Base-by-base conservation (phyloP, 1,139 yeast species). In the Blastobotrys ciferrii region DNA sequence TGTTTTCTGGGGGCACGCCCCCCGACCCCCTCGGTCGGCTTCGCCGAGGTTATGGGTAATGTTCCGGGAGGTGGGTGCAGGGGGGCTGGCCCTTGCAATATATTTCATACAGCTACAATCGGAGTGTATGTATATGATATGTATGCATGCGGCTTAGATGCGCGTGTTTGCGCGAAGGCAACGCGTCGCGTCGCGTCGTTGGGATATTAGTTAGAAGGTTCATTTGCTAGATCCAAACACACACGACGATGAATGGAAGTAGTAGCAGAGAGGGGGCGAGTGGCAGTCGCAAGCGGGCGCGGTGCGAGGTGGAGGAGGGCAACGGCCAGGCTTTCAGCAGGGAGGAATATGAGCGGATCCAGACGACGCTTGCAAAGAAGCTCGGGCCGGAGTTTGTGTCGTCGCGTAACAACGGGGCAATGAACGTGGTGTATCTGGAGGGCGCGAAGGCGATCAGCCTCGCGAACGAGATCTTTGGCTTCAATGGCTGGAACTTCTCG, bases 311-410 rank as follows among this genome's bases (percentile, higher is more conserved):
- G 28, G 42, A 28, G 30, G 42, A 17, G 14, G 12, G 19, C 7
- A 39, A 14, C 14, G 36, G 18, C 18, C 36, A 14, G 33, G 33
- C 28, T 2, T 30, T 39, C 13, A 39, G 19, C 11, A 20, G 15
- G 42, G 42, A 39, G 20, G 42, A 30, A 15, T 25, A 7, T 5
- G 30, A 13, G 28, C 25, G 40, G 28, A 36, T 36, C 28, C 40
- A 36, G 14, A 19, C 13, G 9, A 5, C 17, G 4, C 19, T 23
- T 6, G 19, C 28, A 17, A 36, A 36, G 14, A 36, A 36, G 14
- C 28, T 89, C 31, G 98, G 98, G 0, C 97, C 98, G 0, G 98
- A 91, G 65, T 91, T 81, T 61, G 82, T 92, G 30, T 82, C 95
- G 36, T 79, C 80, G 44, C 75, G 98, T 37, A 83, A 91, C 1